Evolutionary conservation across 2,329 filamentous ascomycete species (phyloP).

Genomic region (Xylaria sp.): DNA sequence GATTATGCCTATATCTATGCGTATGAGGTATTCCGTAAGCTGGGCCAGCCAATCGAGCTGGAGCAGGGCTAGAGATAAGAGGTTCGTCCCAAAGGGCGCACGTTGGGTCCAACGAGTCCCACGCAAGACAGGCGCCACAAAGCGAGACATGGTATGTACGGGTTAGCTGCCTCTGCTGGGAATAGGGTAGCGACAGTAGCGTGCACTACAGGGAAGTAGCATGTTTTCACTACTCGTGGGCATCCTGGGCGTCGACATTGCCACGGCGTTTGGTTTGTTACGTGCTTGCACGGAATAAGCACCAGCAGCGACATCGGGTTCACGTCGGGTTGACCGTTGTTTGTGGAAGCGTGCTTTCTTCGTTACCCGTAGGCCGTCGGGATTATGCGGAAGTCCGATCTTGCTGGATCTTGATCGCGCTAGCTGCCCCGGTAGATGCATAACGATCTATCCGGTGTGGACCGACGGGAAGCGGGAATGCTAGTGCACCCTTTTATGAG

Average conservation of each 20-base stretch:
- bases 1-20: not conserved
- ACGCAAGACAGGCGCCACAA: not conserved
- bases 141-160: not conserved
- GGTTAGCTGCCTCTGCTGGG: not conserved
- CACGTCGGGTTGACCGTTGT: not conserved
- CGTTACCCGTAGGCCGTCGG: not conserved
- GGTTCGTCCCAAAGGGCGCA: not conserved
- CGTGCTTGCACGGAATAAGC: not conserved
- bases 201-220: not conserved
- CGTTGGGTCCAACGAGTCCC: not conserved
- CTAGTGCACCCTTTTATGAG: too few relatives aligned
- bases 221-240: not conserved
- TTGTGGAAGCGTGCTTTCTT: not conserved
- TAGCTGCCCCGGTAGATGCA: not conserved
- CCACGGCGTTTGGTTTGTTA: not conserved
- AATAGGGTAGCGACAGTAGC: not conserved
- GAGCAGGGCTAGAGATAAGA: not conserved
- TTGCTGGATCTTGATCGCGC: not conserved
- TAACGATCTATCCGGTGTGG: not conserved
- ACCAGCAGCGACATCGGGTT: not conserved
- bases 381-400: not conserved
- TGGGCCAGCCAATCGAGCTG: not conserved
- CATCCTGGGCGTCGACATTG: not conserved
- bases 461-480: not conserved
- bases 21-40: not conserved